A percentile compares a stretch with the other conserved stretches of the same genome.
phyloP scores from a whole-genome alignment of 2,329 filamentous ascomycete species.

The Lecanicillium sp. region DNA sequence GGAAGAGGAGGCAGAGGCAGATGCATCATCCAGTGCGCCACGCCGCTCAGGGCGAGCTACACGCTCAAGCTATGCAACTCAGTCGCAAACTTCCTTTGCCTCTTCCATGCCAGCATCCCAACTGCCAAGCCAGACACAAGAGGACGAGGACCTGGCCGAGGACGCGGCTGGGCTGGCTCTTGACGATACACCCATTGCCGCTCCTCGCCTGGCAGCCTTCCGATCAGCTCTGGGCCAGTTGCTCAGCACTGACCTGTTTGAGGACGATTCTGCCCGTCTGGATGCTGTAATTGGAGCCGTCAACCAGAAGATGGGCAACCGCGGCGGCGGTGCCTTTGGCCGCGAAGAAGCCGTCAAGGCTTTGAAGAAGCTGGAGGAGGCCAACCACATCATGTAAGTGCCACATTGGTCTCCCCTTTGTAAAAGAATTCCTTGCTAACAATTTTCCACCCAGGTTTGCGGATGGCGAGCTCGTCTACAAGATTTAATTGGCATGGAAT shows the following conservation, averaged over 20 bases:
- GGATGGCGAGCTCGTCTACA: slow-evolving; percentile 60
- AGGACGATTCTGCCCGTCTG: slow-evolving; percentile 74
- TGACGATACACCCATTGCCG: slow-evolving; percentile 43
- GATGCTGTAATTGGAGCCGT: slow-evolving; percentile 69
- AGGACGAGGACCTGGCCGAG: slow-evolving; percentile 33
- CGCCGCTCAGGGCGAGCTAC: slow-evolving; percentile 31
- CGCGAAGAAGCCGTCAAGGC: slow-evolving; percentile 68
- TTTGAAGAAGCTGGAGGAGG: slow-evolving; percentile 69
- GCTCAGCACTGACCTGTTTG: slow-evolving; percentile 75
- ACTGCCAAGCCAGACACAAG: slow-evolving; percentile 38
- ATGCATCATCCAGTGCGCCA: slow-evolving; percentile 28
- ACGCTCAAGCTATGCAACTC: slow-evolving; percentile 29
- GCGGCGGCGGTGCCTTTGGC: slow-evolving; percentile 54
- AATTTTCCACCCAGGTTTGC: slow-evolving; percentile 35
- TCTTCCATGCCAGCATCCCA: slow-evolving; percentile 76
- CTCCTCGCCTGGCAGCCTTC: slow-evolving; percentile 65
- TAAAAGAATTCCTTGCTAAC: slow-evolving; percentile 13
- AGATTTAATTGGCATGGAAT: slow-evolving; percentile 43
- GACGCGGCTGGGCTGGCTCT: slow-evolving; percentile 34
- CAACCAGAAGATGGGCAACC: slow-evolving; percentile 57
- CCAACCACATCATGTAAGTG: slow-evolving; percentile 88
- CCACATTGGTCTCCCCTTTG: not conserved
- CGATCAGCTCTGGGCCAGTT: slow-evolving; percentile 74
- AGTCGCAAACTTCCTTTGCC: slow-evolving; percentile 57
- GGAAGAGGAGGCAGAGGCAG: slow-evolving; percentile 44